A percentile compares a stretch with the other conserved stretches of the same genome.
Evolutionary conservation across 192 early-diverging fungal genomes (phyloP).

Genomic region (Podila clonocystis): DNA sequence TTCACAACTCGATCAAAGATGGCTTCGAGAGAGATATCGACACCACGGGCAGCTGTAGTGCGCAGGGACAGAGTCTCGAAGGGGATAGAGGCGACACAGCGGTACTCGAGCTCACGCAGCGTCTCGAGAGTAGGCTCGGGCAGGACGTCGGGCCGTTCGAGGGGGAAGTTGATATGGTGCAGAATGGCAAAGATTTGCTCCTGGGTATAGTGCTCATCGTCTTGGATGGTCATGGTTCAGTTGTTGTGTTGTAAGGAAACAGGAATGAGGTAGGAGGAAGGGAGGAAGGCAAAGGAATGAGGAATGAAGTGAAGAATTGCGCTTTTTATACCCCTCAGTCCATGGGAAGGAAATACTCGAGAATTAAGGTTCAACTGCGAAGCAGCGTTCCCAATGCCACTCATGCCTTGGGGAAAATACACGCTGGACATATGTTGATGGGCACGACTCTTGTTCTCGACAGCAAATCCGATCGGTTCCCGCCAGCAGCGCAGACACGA

Average conservation of each 20-base stretch:
- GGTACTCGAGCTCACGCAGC: conserved; percentile 19
- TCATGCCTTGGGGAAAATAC: too few relatives aligned
- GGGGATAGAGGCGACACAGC: conserved; percentile 19
- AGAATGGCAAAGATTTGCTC: conserved; percentile 27
- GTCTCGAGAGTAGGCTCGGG: conserved; percentile 27
- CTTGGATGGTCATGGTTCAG: neutral
- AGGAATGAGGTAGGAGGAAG: too few relatives aligned
- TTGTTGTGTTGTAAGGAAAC: neutral
- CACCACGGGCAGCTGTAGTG: conserved; percentile 7
- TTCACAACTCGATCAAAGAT: conserved; percentile 27
- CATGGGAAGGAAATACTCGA: too few relatives aligned
- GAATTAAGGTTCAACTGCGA: too few relatives aligned
- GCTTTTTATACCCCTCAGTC: too few relatives aligned
- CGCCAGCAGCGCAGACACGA: too few relatives aligned
- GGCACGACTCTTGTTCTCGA: too few relatives aligned
- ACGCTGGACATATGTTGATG: too few relatives aligned
- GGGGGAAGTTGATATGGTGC: conserved; percentile 14
- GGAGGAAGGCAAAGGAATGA: too few relatives aligned
- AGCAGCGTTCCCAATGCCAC: too few relatives aligned
- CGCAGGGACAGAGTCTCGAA: conserved; percentile 30
- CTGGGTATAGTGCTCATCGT: conserved; percentile 10
- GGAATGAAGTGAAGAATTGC: too few relatives aligned
- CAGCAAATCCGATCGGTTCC: too few relatives aligned
- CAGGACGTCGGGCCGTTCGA: conserved; percentile 7
- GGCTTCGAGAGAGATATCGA: conserved; percentile 24